Conservation (phyloP, 2,329 filamentous ascomycete genomes). For the Aspergillus versicolor region DNA sequence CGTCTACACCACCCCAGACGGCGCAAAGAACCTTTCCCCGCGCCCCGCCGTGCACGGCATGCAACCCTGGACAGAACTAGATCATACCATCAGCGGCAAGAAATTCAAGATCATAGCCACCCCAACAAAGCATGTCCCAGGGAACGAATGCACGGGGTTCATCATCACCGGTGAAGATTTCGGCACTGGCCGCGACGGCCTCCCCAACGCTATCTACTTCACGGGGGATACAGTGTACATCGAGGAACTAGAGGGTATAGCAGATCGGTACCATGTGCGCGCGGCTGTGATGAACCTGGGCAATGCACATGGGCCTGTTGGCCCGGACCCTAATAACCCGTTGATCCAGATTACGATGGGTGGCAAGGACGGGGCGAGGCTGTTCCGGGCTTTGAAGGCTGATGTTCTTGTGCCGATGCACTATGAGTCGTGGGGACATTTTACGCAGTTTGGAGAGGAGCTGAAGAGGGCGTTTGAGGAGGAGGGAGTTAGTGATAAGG, state of each 20-base stretch:
- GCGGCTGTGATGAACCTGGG: conserved; percentile 46
- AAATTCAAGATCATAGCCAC: conserved; percentile 44
- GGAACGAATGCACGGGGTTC: conserved; percentile 49
- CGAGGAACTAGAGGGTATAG: conserved; percentile 39
- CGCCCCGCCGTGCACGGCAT: conserved; percentile 45
- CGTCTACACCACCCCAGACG: conserved; percentile 50
- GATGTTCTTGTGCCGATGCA: conserved; percentile 50
- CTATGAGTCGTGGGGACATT: conserved; percentile 49
- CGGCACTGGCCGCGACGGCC: conserved; percentile 33
- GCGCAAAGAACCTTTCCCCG: conserved; percentile 45
- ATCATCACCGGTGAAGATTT: conserved; percentile 40
- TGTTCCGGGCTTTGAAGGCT: conserved; percentile 42
- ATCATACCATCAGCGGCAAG: conserved; percentile 30
- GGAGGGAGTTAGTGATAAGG: conserved; percentile 35
- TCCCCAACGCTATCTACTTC: conserved; percentile 51
- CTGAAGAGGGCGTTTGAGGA: conserved; percentile 33
- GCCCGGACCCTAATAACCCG: conserved; percentile 16
- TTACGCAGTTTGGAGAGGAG: conserved; percentile 36
- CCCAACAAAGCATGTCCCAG: conserved; percentile 46
- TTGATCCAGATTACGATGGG: conserved; percentile 46
- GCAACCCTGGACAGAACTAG: conserved; percentile 40
- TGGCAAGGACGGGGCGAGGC: conserved; percentile 40
- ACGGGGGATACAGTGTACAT: conserved; percentile 52
- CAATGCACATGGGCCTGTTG: conserved; percentile 25
- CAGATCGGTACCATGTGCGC: conserved; percentile 37